A percentile compares a stretch with the other conserved stretches of the same genome.
Conservation (phyloP, 495 filamentous ascomycete genomes). For the Hypoxylon cercidicola region DNA sequence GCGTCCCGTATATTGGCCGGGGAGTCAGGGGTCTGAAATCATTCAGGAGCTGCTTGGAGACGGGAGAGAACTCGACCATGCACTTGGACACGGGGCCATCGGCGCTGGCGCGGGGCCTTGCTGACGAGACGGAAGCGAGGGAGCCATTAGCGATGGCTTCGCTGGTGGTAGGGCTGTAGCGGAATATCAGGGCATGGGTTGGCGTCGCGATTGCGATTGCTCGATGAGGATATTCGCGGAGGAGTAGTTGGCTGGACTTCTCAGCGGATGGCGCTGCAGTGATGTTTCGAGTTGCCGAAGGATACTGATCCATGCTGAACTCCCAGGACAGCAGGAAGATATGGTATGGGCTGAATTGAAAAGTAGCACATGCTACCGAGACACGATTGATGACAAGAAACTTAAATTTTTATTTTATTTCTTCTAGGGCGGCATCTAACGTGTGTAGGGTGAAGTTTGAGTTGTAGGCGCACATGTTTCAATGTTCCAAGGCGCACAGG, state of each 20-base stretch:
- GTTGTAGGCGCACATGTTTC: constrained; percentile 13
- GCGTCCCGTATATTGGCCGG: constrained; percentile 84
- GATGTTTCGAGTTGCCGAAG: constrained; percentile 38
- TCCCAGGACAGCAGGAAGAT: constrained; percentile 43
- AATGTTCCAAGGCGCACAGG: constrained; percentile 20
- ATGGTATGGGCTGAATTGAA: constrained; percentile 25
- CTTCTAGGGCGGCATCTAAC: neutral
- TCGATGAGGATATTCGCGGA: constrained; percentile 83
- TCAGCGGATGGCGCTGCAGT: constrained; percentile 51
- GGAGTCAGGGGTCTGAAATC: constrained; percentile 78
- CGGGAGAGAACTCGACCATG: constrained; percentile 84
- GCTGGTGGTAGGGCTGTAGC: constrained; percentile 70
- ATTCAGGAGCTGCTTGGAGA: constrained; percentile 71
- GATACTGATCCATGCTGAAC: constrained; percentile 50
- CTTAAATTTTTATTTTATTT: neutral
- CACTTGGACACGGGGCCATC: constrained; percentile 67
- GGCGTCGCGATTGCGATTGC: constrained; percentile 83
- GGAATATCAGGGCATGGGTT: constrained; percentile 84
- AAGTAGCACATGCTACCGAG: constrained; percentile 43
- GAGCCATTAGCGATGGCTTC: constrained; percentile 63
- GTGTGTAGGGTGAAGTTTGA: constrained; percentile 4
- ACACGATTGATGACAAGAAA: constrained; percentile 3
- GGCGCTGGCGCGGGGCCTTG: constrained; percentile 48
- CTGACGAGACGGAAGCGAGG: constrained; percentile 56
- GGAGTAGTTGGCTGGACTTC: constrained; percentile 65